Evolutionary conservation across 2,329 filamentous ascomycete genomes (phyloP), one percentile per base, ranked within the genome.

Genomic region (Aureobasidium sp.): DNA sequence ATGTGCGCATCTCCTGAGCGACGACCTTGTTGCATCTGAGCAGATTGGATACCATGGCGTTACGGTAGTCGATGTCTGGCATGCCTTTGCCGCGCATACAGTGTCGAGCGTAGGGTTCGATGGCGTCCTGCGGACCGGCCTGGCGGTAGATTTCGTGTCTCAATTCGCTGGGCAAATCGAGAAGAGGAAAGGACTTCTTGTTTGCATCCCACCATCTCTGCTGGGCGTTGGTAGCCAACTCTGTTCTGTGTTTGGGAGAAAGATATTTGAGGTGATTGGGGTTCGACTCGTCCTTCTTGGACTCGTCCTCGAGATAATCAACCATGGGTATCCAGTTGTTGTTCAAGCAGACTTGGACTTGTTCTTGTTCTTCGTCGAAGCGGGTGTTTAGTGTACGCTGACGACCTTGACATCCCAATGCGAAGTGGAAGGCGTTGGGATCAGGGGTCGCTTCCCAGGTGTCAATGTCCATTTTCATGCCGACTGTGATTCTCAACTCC

Each of bases 151-250:
- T 68, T 1, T 45, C 8, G 4, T 68, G 62, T 9, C 70, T 66
- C 15, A 71, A 52, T 45, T 71, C 70, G 3, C 45, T 37, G 5
- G 70, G 69, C n/a, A 71, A 55, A 0, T 64, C 36, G 3, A 67
- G 27, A 15, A 70, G 14, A 7, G 29, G 29, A 3, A 61, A 61
- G 2, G 15, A 12, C 39, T 61, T 61, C 12, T 44, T 42, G 39
- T 61, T 61, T 15, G 37, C 39, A 20, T 11, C 25, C 37, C 48
- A 55, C 59, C 59, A 61, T 3, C 17, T 37, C 3, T 15, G n/a
- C 22, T 61, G 58, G 14, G 39, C 34, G 36, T 14, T 14, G 37
- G 44, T 5, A 8, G 11, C 20, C 8, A 7, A 22, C 7, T 41
- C 12, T n/a, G 3, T 20, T 3, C 2, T 17, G 2, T 31, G 17